Evolutionary conservation across 2,329 filamentous ascomycete genomes (phyloP), one percentile per base, ranked within the genome.

Genomic region (Didymella pomorum): DNA sequence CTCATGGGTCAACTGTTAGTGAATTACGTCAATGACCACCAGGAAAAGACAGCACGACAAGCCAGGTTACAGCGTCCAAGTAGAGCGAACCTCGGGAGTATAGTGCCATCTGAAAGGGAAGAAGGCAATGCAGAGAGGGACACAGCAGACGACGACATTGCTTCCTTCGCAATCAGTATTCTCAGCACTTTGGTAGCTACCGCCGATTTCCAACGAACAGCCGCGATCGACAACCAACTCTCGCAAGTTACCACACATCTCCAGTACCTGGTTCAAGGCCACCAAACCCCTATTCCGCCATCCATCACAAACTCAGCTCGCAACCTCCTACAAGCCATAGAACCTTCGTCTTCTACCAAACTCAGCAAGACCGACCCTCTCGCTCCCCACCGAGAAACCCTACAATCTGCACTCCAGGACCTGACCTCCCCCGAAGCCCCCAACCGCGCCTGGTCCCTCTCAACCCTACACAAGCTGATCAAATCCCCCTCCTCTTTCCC

Each of bases 1-100:
- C 81, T 93, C 2, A 83, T 89, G 47, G 80, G 81, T 49, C 83
- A 89, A 54, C 81, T 92, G 0, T 72, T 92, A 1, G 74, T 77
- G 4, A 71, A 72, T 29, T 75, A 69, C 41, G 63, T 72, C 5
- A 79, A 80, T 16, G 80, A 82, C 29, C 74, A 79, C 7, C 76
- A 78, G 4, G 75, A 79, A 0, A 66, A 53, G 83, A 86, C 35
- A 74, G 83, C 20, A 68, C 56, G 52, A 7, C 44, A 57, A 4
- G 48, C 50, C 23, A 62, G 65, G 14, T 35, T 61, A 7, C 62
- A 58, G 0, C 70, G 58, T 31, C 65, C 70, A 2, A 75, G 62
- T 45, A 70, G 71, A 33, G 61, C 66, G 11, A 71, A 63, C 44
- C 46, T 79, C 0, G 49, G 60, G 1, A 69, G 64, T 31, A 67